Conservation (phyloP, 1,139 yeast genomes). For the Lodderomyces margitis region DNA sequence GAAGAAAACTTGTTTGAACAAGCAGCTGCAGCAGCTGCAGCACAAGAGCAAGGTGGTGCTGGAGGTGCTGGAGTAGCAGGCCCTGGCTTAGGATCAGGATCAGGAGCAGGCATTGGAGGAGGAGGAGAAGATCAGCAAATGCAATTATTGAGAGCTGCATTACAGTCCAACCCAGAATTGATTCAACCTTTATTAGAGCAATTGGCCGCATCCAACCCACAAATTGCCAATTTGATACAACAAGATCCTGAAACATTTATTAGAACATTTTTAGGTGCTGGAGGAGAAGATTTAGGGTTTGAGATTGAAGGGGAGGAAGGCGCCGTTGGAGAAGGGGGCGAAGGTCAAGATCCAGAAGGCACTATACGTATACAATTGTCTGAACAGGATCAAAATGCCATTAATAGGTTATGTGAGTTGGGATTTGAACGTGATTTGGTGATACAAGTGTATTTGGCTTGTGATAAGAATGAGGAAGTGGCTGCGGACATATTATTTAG, state of each 20-base stretch:
- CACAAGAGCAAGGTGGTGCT: conserved; percentile 15
- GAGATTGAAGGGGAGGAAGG: conserved; percentile 39
- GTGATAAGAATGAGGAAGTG: conserved; percentile 96
- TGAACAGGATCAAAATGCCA: conserved; percentile 84
- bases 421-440: conserved; percentile 90
- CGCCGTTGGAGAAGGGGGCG: conserved; percentile 22
- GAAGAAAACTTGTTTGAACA: conserved; percentile 64
- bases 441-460: conserved; percentile 93
- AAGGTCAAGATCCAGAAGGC: conserved; percentile 36
- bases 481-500: conserved; percentile 88
- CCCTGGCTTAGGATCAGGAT: conserved; percentile 23
- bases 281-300: conserved; percentile 47
- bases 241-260: conserved; percentile 85
- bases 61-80: conserved; percentile 31
- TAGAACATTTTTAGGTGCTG: conserved; percentile 64
- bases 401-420: conserved; percentile 80
- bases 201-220: conserved; percentile 81
- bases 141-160: conserved; percentile 70
- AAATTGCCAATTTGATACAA: conserved; percentile 76
- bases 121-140: conserved; percentile 52
- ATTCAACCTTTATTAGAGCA: conserved; percentile 83
- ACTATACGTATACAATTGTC: conserved; percentile 61
- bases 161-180: conserved; percentile 86
- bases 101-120: conserved; percentile 18
- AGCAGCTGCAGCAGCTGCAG: conserved; percentile 62